Conservation (phyloP, 1,284 basidiomycete genomes). For the Pseudozyma thailandica region DNA sequence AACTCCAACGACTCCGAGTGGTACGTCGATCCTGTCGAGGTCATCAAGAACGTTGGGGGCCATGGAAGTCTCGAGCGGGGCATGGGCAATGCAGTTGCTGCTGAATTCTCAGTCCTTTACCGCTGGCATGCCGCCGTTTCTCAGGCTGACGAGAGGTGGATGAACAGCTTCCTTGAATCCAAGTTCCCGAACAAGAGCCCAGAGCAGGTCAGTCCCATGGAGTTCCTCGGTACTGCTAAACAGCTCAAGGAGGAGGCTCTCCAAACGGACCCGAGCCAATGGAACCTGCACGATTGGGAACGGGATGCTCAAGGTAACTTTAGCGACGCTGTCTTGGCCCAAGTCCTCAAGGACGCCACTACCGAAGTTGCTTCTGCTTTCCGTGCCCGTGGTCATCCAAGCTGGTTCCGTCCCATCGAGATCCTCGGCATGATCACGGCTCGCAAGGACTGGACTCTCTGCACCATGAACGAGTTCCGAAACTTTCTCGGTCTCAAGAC, state of each 20-base stretch:
- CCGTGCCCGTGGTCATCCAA: slow-evolving; percentile 80
- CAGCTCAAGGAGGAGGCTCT: slow-evolving; percentile 24
- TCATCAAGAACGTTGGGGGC: slow-evolving; percentile 46
- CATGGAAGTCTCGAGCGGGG: slow-evolving; percentile 48
- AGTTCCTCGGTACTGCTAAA: slow-evolving; percentile 74
- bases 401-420: slow-evolving; percentile 79
- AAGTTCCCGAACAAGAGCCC: slow-evolving; percentile 43
- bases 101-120: slow-evolving; percentile 55
- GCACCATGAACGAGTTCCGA: slow-evolving; percentile 85
- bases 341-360: slow-evolving; percentile 51
- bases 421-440: slow-evolving; percentile 83
- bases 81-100: slow-evolving; percentile 52
- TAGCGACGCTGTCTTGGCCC: slow-evolving; percentile 79
- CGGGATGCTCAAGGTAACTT: slow-evolving; percentile 76
- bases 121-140: slow-evolving; percentile 59
- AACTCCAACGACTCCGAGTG: slow-evolving; percentile 55
- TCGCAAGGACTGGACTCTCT: slow-evolving; percentile 79
- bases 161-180: slow-evolving; percentile 43
- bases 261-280: slow-evolving; percentile 70
- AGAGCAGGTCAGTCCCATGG: slow-evolving; percentile 72
- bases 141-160: slow-evolving; percentile 58
- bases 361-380: slow-evolving; percentile 79
- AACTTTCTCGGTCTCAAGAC: slow-evolving; percentile 66
- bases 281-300: slow-evolving; percentile 74
- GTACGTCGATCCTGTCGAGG: slow-evolving; percentile 51